These are phyloP conservation scores for Plasmodium sp. DNA, from an alignment of 169 alveolate species.

Conservation along the genomic window DNA sequence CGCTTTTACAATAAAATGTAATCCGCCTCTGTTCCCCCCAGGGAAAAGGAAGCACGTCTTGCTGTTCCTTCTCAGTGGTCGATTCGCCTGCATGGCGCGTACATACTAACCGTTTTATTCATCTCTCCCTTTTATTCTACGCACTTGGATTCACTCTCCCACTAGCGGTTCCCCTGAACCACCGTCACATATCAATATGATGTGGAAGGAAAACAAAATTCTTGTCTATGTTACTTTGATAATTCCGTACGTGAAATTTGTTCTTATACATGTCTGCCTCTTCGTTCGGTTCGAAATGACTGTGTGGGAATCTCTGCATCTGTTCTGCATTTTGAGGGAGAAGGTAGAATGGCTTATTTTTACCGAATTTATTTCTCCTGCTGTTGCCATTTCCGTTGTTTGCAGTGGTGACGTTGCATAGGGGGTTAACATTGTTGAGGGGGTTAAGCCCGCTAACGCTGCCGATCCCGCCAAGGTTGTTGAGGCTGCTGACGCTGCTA, in stretches of 20 bases:
- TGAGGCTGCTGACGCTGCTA: background rate
- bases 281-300: constrained; percentile 49
- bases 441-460: background rate
- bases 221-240: constrained; percentile 2
- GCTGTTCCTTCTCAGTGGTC: background rate
- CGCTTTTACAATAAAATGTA: background rate
- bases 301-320: background rate
- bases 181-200: constrained; percentile 19
- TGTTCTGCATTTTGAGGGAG: constrained; percentile 18
- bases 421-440: background rate
- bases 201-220: constrained; percentile 20
- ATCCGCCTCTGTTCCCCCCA: background rate
- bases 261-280: constrained; percentile 35
- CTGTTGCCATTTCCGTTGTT: background rate
- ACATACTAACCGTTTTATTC: background rate
- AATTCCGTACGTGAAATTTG: constrained; percentile 35
- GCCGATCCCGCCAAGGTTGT: background rate
- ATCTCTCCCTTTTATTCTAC: background rate
- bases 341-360: constrained; percentile 26
- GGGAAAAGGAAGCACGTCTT: background rate
- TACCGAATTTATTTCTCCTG: constrained; percentile 29
- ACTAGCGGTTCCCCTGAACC: background rate
- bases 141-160: background rate
- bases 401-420: background rate
- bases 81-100: background rate